Conservation (phyloP, 139 green algal species). For the Closterium sp. region DNA sequence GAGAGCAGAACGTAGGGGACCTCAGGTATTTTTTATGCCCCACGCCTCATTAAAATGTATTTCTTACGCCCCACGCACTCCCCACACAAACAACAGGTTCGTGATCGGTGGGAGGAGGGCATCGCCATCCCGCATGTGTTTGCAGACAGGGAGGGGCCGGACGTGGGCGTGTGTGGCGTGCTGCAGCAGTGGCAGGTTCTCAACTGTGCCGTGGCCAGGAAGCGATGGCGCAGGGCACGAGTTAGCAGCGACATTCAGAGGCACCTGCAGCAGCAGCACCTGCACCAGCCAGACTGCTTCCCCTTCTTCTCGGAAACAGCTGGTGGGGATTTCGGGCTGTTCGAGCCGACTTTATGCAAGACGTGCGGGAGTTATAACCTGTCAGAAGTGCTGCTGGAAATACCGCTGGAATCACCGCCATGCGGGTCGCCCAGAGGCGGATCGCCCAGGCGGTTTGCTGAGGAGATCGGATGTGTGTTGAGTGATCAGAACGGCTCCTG, state of each 20-base stretch:
- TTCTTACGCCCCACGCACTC: too few species aligned
- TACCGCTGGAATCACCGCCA: too few species aligned
- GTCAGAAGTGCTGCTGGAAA: background rate
- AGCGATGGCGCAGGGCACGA: background rate
- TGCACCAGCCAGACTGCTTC: background rate
- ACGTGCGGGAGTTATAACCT: background rate
- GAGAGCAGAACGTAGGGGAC: too few species aligned
- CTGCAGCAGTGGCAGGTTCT: background rate
- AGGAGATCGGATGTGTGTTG: background rate
- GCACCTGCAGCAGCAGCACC: background rate
- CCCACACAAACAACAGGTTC: background rate
- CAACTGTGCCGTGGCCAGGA: background rate
- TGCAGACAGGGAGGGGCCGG: background rate
- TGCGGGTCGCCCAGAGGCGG: too few species aligned
- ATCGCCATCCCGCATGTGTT: background rate
- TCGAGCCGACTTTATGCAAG: background rate
- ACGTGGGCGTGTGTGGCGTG: background rate
- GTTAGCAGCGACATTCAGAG: background rate
- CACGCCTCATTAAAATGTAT: too few species aligned
- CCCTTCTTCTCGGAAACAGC: background rate
- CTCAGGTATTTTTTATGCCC: too few species aligned
- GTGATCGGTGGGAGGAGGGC: background rate
- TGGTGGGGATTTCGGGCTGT: background rate
- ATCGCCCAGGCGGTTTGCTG: background rate
- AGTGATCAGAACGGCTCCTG: background rate